Base-by-base conservation (phyloP, 805 yeast species). In the Jamesozyma lodderae region DNA sequence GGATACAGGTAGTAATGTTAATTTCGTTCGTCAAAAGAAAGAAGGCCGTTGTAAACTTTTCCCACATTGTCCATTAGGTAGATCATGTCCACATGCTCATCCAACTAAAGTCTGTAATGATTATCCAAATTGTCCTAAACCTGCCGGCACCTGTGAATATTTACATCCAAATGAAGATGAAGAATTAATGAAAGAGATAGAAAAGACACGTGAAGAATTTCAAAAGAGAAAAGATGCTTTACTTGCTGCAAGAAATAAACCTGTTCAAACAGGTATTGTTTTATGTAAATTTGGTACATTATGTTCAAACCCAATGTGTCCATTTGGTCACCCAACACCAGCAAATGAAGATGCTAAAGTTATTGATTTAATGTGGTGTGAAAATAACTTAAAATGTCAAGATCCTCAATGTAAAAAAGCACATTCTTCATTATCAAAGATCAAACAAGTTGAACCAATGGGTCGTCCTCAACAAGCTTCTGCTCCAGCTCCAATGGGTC, bases 241-340 rank as follows among this genome's bases (percentile, higher is more conserved):
- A 43, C 39, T 60, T 48, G 53, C 63, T 43, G 47, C 63, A 53
- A 57, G 51, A 47, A 48, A 47, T 42, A 45, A 64, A 52, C 56
- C 64, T 38, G 53, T 66, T 17, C 67, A 64, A 46, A 57, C 67
- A 27, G 79, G 80, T 39, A 69, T 74, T 41, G 72, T 73, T 2
- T 53, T 80, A 26, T 87, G 96, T 66, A 82, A 81, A 56, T 87
- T 75, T 60, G 92, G 90, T 35, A 67, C 70, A 18, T 59, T 75
- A 28, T 87, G 96, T 62, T 68, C 83, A 18, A 83, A 82, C 52
- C 85, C 77, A 44, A 63, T 75, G 44, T 87, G 96, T 66, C 85
- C 87, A 21, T 85, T 79, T 64, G 95, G 87, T 19, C 96, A 87
- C 56, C 95, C 96, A 32, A 84, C 95, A 0, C 92, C 94, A 1